A percentile compares a stretch with the other conserved stretches of the same genome.
Evolutionary conservation across 2,329 filamentous ascomycete genomes (phyloP).

Genomic region (Fusarium newnesense): DNA sequence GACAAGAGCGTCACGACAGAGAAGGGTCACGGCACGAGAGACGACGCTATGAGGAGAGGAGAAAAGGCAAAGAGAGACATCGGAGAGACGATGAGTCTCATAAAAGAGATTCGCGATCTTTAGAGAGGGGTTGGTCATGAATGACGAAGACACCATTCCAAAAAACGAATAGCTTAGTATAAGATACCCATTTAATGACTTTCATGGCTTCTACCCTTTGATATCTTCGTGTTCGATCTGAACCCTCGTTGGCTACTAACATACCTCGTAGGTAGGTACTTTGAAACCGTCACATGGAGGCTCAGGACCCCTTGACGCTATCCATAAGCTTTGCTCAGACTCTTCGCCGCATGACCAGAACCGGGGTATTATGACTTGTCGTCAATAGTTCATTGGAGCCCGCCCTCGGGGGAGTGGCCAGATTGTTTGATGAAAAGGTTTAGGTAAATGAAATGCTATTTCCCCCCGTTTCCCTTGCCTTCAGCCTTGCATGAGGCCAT

Average conservation of each 20-base stretch:
- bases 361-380: neutral
- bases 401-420: neutral
- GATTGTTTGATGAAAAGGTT: neutral
- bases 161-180: constrained; percentile 10
- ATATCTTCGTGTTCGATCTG: neutral
- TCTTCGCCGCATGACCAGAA: neutral
- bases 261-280: too few species aligned
- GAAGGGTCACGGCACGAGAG: constrained; percentile 11
- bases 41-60: constrained; percentile 2
- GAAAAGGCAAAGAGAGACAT: neutral
- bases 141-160: constrained; percentile 9
- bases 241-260: neutral
- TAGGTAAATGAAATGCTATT: too few species aligned
- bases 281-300: neutral
- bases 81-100: constrained; percentile 16
- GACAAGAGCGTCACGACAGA: constrained; percentile 17
- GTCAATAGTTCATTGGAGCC: neutral
- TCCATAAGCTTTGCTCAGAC: too few species aligned
- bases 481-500: too few species aligned
- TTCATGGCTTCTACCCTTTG: neutral
- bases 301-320: neutral
- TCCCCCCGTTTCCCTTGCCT: too few species aligned
- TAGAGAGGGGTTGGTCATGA: constrained; percentile 14
- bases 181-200: constrained; percentile 23
- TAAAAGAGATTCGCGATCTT: constrained; percentile 30